Percentiles rank a stretch among this genome's conserved stretches.
Evolutionary conservation across 768 basidiomycete species (phyloP).

Genomic region (Collybiopsis luxurians): DNA sequence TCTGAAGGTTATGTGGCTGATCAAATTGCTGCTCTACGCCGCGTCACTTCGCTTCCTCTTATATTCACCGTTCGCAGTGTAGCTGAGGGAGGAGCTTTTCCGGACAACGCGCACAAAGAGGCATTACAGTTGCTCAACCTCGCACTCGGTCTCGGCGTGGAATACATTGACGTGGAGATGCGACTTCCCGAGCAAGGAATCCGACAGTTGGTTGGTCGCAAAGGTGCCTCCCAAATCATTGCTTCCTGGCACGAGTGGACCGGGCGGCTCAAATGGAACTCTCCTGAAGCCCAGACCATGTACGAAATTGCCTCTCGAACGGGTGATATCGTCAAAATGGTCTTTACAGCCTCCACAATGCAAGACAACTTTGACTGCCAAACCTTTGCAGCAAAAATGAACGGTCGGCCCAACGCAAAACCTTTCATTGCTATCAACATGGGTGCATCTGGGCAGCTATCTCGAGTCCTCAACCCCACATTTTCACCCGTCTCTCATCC

Average conservation of each 20-base stretch:
- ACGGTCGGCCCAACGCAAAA: slow-evolving; percentile 48
- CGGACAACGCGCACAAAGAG: slow-evolving; percentile 69
- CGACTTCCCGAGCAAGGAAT: slow-evolving; percentile 65
- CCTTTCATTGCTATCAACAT: slow-evolving; percentile 96
- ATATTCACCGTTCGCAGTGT: slow-evolving; percentile 89
- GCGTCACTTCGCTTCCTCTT: slow-evolving; percentile 77
- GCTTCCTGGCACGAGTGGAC: slow-evolving; percentile 97
- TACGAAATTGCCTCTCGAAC: slow-evolving; percentile 61
- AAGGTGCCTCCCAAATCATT: slow-evolving; percentile 76
- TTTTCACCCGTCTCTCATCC: slow-evolving; percentile 93
- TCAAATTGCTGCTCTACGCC: slow-evolving; percentile 78
- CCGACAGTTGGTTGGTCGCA: slow-evolving; percentile 53
- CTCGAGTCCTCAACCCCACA: slow-evolving; percentile 80
- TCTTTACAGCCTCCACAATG: slow-evolving; percentile 75
- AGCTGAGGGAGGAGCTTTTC: slow-evolving; percentile 90
- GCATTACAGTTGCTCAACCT: slow-evolving; percentile 75
- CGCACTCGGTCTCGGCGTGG: slow-evolving; percentile 79
- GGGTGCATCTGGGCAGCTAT: slow-evolving; percentile 86
- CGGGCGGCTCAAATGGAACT: slow-evolving; percentile 80
- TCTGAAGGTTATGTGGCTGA: slow-evolving; percentile 67
- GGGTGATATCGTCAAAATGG: slow-evolving; percentile 92
- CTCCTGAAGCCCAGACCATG: slow-evolving; percentile 61
- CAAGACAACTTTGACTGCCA: slow-evolving; percentile 81
- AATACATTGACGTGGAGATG: slow-evolving; percentile 92
- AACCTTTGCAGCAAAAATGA: slow-evolving; percentile 58